Conservation (phyloP, 2,329 filamentous ascomycete genomes). For the Penicillium sp. region DNA sequence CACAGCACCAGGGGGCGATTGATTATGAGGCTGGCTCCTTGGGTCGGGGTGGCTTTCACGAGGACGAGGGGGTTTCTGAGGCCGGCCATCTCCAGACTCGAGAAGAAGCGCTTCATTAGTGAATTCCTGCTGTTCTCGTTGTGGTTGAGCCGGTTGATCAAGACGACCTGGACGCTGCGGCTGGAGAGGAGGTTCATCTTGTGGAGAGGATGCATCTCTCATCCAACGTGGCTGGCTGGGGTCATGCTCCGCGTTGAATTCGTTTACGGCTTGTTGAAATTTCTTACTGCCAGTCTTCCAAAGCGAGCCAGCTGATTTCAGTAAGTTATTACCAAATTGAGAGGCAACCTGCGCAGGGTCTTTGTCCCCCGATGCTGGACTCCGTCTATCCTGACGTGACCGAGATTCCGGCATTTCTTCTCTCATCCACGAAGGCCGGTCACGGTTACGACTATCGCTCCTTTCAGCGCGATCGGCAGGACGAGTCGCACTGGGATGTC, state of each 20-base stretch:
- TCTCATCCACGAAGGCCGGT: constrained; percentile 55
- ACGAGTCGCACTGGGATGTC: constrained; percentile 16
- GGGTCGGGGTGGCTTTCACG: constrained; percentile 17
- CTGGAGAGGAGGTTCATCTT: constrained; percentile 17
- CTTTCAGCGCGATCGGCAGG: constrained; percentile 17
- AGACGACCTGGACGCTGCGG: constrained; percentile 14
- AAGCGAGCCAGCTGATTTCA: constrained; percentile 88
- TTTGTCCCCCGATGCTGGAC: constrained; percentile 48
- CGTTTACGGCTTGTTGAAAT: constrained; percentile 81
- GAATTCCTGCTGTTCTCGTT: constrained; percentile 22
- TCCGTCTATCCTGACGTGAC: constrained; percentile 25
- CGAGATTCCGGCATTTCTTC: constrained; percentile 35
- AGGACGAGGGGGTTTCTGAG: constrained; percentile 23
- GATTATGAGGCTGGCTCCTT: constrained; percentile 16
- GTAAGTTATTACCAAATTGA: constrained; percentile 69
- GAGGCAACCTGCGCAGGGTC: constrained; percentile 75
- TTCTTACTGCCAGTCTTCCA: constrained; percentile 95
- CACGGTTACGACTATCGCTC: constrained; percentile 25
- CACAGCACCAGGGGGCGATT: constrained; percentile 19
- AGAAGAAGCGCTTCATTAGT: constrained; percentile 52
- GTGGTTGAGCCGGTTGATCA: constrained; percentile 17
- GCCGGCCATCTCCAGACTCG: constrained; percentile 25
- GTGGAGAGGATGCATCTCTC: constrained; percentile 53
- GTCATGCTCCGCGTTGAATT: constrained; percentile 67
- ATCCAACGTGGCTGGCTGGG: constrained; percentile 89